Percentiles rank a stretch among this genome's conserved stretches.
phyloP scores from a whole-genome alignment of 2,329 filamentous ascomycete species.

The Hypoxylon sp. region DNA sequence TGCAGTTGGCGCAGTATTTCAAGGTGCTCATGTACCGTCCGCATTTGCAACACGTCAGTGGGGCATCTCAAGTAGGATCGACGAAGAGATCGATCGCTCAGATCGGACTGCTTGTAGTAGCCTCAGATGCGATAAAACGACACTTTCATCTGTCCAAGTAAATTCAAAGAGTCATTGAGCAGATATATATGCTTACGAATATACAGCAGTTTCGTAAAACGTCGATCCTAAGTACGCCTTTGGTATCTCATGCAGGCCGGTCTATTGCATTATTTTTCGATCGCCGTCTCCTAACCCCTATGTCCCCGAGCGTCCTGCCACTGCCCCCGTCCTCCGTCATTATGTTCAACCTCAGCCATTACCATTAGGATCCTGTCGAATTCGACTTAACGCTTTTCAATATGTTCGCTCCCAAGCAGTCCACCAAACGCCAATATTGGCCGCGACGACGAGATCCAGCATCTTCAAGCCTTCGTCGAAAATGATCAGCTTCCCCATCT shows the following conservation, averaged over 20 bases:
- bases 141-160: too few species aligned
- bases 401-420: slow-evolving; percentile 76
- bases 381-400: slow-evolving; percentile 5
- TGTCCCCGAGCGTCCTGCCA: not conserved
- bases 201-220: slow-evolving; percentile 1
- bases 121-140: too few species aligned
- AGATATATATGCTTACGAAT: not conserved
- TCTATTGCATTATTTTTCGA: slow-evolving; percentile 12
- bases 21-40: not conserved
- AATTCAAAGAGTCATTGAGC: not conserved
- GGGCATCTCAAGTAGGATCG: not conserved
- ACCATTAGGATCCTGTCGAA: not conserved
- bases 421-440: slow-evolving; percentile 96
- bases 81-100: not conserved
- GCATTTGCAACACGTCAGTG: not conserved
- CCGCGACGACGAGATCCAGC: slow-evolving; percentile 90
- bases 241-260: slow-evolving; percentile 38
- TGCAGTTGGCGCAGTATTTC: slow-evolving; percentile 30
- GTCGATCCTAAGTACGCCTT: slow-evolving; percentile 21
- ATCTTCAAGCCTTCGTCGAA: slow-evolving; percentile 93
- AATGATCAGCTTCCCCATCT: slow-evolving; percentile 92
- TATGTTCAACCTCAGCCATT: not conserved
- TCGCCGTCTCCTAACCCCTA: slow-evolving; percentile 1
- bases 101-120: not conserved
- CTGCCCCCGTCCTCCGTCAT: not conserved